Percentiles rank a stretch among this genome's conserved stretches.
phyloP scores from a whole-genome alignment of 768 basidiomycete genomes.

The Xerocomellus intermedius region DNA sequence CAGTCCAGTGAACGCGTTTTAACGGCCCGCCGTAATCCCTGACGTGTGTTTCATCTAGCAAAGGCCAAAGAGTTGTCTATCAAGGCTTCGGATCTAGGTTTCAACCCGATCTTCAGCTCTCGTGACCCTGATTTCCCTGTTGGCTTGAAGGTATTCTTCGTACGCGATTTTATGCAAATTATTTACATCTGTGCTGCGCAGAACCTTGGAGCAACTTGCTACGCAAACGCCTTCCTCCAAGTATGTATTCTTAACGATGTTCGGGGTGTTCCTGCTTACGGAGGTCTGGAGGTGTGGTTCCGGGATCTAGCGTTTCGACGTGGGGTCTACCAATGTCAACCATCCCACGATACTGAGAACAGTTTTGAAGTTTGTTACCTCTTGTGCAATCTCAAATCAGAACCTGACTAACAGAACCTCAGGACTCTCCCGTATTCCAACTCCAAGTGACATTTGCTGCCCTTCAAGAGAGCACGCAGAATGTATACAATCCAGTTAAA shows the following conservation, averaged over 20 bases:
- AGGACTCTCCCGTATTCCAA: conserved; percentile 80
- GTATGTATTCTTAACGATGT: conserved; percentile 37
- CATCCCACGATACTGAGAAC: conserved; percentile 47
- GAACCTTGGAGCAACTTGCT: conserved; percentile 98
- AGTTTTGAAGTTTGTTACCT: conserved; percentile 40
- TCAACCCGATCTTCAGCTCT: conserved; percentile 50
- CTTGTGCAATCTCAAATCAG: background rate
- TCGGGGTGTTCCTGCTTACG: conserved; percentile 3
- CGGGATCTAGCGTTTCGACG: conserved; percentile 77
- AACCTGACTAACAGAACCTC: background rate
- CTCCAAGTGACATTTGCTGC: conserved; percentile 82
- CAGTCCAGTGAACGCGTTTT: conserved; percentile 11
- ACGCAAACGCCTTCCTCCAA: conserved; percentile 94
- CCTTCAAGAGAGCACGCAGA: conserved; percentile 68
- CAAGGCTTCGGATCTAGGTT: conserved; percentile 50
- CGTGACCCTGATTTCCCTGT: conserved; percentile 62
- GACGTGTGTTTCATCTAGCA: conserved; percentile 37
- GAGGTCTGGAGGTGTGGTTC: conserved; percentile 75
- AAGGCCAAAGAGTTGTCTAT: conserved; percentile 50
- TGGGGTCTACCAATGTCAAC: conserved; percentile 78
- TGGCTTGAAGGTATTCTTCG: conserved; percentile 61
- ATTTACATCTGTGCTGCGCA: conserved; percentile 28
- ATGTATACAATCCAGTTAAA: conserved; percentile 77
- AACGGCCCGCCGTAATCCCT: background rate
- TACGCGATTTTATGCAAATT: background rate